Evolutionary conservation across 1,139 yeast species (phyloP).

Genomic region (Ogataea hybrid): DNA sequence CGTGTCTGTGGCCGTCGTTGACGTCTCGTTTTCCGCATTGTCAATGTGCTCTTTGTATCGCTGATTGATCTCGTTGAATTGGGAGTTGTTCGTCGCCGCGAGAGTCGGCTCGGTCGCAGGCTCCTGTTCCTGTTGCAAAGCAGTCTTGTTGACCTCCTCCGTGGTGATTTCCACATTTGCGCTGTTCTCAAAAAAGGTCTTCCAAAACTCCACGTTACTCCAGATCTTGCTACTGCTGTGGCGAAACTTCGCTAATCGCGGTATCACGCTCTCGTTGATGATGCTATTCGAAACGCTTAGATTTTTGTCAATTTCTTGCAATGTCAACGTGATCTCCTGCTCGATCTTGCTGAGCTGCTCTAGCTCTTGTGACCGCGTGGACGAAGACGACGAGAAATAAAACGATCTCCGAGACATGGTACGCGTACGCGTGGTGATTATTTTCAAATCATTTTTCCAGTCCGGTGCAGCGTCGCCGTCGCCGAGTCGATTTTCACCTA

Average conservation of each 20-base stretch:
- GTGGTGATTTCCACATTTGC: slow-evolving; percentile 50
- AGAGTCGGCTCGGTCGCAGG: background rate
- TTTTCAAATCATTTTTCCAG: slow-evolving; percentile 1
- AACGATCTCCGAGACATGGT: slow-evolving; percentile 29
- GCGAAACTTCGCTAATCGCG: slow-evolving; percentile 60
- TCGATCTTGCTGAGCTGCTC: slow-evolving; percentile 69
- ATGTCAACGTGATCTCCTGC: slow-evolving; percentile 73
- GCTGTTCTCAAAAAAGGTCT: slow-evolving; percentile 69
- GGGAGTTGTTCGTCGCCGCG: slow-evolving; percentile 10
- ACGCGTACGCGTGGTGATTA: slow-evolving; percentile 7
- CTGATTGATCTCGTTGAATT: slow-evolving; percentile 12
- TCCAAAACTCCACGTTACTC: slow-evolving; percentile 69
- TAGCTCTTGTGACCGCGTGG: slow-evolving; percentile 25
- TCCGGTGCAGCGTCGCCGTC: background rate
- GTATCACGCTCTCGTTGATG: slow-evolving; percentile 59
- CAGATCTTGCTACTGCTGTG: slow-evolving; percentile 53
- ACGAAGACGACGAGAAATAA: slow-evolving; percentile 29
- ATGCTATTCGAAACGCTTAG: slow-evolving; percentile 62
- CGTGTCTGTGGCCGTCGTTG: slow-evolving; percentile 16
- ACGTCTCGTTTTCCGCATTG: slow-evolving; percentile 9
- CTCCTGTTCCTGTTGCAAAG: background rate
- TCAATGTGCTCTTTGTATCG: slow-evolving; percentile 15
- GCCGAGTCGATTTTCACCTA: slow-evolving; percentile 6
- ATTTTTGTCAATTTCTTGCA: slow-evolving; percentile 79
- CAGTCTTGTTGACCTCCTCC: slow-evolving; percentile 13